These are phyloP conservation scores for Linnemannia zychae DNA, from an alignment of 192 early-diverging fungal species.

Conservation along the genomic window DNA sequence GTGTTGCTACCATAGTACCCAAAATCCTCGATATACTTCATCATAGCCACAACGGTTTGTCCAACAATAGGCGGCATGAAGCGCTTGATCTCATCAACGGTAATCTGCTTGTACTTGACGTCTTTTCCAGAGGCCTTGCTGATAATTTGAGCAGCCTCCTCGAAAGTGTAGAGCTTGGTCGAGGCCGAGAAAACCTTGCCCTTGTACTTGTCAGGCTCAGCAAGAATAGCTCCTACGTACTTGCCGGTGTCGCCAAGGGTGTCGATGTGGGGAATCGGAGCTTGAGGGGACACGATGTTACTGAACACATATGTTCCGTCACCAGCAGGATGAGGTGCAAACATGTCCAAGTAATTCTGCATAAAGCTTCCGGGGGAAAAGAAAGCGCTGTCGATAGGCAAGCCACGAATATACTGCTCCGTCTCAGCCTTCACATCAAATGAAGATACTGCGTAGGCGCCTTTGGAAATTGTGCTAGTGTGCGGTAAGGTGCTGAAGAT, in stretches of 20 bases:
- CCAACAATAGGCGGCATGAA: slow-evolving; percentile 9
- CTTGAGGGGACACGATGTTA: not conserved
- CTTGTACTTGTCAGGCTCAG: slow-evolving; percentile 24
- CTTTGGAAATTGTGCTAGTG: not conserved
- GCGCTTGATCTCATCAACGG: not conserved
- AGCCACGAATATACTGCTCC: slow-evolving; percentile 19
- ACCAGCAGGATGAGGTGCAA: slow-evolving; percentile 9
- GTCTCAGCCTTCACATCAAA: slow-evolving; percentile 16
- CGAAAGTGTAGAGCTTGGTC: not conserved
- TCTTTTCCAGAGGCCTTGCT: slow-evolving; percentile 18
- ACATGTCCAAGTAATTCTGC: slow-evolving; percentile 1
- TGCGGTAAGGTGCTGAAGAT: slow-evolving; percentile 23
- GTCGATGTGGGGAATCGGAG: slow-evolving; percentile 13
- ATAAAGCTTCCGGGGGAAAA: slow-evolving; percentile 11
- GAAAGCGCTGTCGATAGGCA: slow-evolving; percentile 31
- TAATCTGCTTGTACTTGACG: slow-evolving; percentile 24
- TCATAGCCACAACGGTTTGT: not conserved
- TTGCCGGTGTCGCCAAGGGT: slow-evolving; percentile 8
- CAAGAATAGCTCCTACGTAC: slow-evolving; percentile 25
- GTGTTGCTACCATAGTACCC: slow-evolving; percentile 10
- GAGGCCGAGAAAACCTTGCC: slow-evolving; percentile 22
- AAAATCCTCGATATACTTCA: slow-evolving; percentile 9
- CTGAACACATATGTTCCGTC: slow-evolving; percentile 19
- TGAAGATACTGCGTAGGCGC: not conserved
- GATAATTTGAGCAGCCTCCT: not conserved